phyloP scores from a whole-genome alignment of 129 eudicot species.

The Ambrosia artemisiifolia region DNA sequence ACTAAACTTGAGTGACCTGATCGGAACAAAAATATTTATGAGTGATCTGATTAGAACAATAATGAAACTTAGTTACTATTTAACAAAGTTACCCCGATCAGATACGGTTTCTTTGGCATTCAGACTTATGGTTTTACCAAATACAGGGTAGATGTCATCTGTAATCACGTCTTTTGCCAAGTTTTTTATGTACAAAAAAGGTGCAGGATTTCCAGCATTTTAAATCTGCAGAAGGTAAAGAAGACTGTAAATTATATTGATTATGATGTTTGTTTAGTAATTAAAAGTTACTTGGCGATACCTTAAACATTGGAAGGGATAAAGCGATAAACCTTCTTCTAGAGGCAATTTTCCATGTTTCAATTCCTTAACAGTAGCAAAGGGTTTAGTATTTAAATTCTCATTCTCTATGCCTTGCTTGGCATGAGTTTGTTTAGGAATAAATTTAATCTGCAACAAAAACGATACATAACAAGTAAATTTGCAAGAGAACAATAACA shows the following conservation, averaged over 20 bases:
- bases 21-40: no score
- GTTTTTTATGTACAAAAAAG: conserved; percentile 79
- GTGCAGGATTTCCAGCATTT: conserved; percentile 74
- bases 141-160: conserved; percentile 75
- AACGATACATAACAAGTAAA: background rate
- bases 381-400: conserved; percentile 32
- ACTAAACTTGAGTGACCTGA: no score
- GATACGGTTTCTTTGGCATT: no score
- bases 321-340: conserved; percentile 77
- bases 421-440: conserved; percentile 53
- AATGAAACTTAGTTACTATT: no score
- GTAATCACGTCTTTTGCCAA: conserved; percentile 83
- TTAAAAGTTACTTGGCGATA: conserved; percentile 15
- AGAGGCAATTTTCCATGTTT: conserved; percentile 73
- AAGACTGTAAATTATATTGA: background rate
- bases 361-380: conserved; percentile 62
- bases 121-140: conserved; percentile 46
- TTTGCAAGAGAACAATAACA: background rate
- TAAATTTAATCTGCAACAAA: conserved; percentile 63
- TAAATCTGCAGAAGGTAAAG: conserved; percentile 60
- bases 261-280: background rate
- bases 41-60: no score
- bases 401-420: conserved; percentile 33
- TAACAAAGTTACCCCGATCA: no score
- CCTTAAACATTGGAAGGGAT: conserved; percentile 97